A percentile compares a stretch with the other conserved stretches of the same genome.
Evolutionary conservation across 2,329 filamentous ascomycete species (phyloP).

Genomic region (Trichoderma sp.): DNA sequence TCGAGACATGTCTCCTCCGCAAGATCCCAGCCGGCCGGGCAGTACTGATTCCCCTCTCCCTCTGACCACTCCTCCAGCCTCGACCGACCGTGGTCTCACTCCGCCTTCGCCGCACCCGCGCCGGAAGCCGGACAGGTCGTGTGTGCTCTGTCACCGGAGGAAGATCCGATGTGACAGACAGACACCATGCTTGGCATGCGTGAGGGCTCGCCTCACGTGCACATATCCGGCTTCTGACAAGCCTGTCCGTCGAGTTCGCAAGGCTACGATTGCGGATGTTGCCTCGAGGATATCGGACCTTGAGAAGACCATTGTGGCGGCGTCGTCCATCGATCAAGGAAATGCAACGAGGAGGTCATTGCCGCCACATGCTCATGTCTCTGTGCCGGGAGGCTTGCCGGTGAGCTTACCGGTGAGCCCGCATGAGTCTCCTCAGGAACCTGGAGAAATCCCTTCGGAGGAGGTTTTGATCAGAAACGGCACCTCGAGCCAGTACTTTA

Average conservation of each 20-base stretch:
- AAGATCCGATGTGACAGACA: constrained; percentile 73
- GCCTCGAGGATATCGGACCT: constrained; percentile 36
- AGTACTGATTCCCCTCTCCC: not conserved
- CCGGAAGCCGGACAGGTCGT: constrained; percentile 31
- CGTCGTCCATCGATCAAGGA: constrained; percentile 6
- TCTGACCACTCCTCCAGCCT: not conserved
- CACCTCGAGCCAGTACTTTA: constrained; percentile 36
- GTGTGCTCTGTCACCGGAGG: constrained; percentile 44
- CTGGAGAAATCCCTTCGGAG: constrained; percentile 18
- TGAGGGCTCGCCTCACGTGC: constrained; percentile 40
- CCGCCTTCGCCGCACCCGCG: constrained; percentile 17
- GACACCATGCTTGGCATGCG: constrained; percentile 67
- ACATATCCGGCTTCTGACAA: constrained; percentile 30
- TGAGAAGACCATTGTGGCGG: constrained; percentile 30
- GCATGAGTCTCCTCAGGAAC: constrained; percentile 3
- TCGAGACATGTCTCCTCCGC: constrained; percentile 14
- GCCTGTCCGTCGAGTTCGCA: constrained; percentile 27
- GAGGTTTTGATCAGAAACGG: constrained; percentile 34
- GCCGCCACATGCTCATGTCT: not conserved
- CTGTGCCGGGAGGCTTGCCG: not conserved
- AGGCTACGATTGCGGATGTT: constrained; percentile 34
- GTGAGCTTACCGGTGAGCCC: constrained; percentile 11
- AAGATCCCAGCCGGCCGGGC: not conserved
- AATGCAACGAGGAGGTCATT: constrained; percentile 10
- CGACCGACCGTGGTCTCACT: constrained; percentile 9